These are phyloP conservation scores for Pythium phragmiticola DNA, from an alignment of 352 stramenopile species.

Conservation along the genomic window DNA sequence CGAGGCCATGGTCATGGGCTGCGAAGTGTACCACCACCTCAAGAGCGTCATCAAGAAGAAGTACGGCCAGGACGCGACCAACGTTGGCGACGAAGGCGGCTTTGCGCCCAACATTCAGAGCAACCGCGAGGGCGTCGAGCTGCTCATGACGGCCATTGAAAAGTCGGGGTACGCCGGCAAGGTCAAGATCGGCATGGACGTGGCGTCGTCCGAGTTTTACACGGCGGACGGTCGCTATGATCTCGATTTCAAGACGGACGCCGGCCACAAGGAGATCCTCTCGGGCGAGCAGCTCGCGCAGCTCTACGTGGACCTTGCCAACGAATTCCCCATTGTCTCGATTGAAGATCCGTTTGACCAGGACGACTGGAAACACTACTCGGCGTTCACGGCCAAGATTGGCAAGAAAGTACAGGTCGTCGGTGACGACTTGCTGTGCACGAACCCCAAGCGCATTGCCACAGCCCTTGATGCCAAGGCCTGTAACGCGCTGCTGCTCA, in stretches of 20 bases:
- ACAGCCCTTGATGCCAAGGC: conserved; percentile 91
- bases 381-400: conserved; percentile 89
- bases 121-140: conserved; percentile 95
- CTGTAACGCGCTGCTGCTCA: conserved; percentile 98
- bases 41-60: conserved; percentile 99
- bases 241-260: conserved; percentile 97
- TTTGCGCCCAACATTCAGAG: conserved; percentile 98
- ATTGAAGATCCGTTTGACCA: conserved; percentile 99
- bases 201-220: conserved; percentile 98
- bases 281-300: conserved; percentile 93
- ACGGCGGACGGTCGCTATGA: conserved; percentile 96
- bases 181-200: conserved; percentile 97
- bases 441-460: conserved; percentile 96
- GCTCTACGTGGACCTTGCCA: conserved; percentile 94
- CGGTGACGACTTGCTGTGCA: conserved; percentile 98
- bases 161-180: conserved; percentile 95
- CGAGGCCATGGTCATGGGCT: conserved; percentile 98
- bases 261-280: conserved; percentile 86
- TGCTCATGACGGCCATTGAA: conserved; percentile 97
- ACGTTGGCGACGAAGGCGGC: conserved; percentile 98
- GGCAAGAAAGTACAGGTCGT: conserved; percentile 97
- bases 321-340: conserved; percentile 96
- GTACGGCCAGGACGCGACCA: conserved; percentile 97
- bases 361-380: conserved; percentile 97
- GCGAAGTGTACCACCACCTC: conserved; percentile 99